Conservation (phyloP, 345 rosid genomes). For the Kernera saxatilis region DNA sequence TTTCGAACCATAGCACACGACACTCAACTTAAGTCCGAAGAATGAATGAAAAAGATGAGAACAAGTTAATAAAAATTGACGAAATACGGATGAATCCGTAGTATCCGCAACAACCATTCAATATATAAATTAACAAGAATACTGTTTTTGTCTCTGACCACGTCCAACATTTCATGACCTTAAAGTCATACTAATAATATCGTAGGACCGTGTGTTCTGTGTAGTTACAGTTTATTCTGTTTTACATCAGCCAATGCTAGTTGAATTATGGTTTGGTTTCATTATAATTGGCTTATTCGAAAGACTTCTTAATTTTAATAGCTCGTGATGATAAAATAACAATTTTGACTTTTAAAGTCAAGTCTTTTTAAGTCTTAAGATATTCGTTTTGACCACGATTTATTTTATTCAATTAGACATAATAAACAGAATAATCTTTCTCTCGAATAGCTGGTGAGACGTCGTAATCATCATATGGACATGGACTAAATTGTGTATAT, state of each 20-base stretch:
- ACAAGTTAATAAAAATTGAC: neutral
- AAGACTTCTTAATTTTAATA: slow-evolving; percentile 15
- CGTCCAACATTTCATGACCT: neutral
- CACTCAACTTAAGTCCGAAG: neutral
- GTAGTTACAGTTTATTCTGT: slow-evolving; percentile 12
- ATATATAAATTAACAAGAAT: neutral
- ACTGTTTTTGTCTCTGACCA: neutral
- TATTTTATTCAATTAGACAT: neutral
- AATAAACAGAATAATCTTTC: neutral
- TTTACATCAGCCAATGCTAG: neutral
- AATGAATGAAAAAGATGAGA: neutral
- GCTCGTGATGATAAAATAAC: neutral
- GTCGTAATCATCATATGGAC: slow-evolving; percentile 24
- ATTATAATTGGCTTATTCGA: slow-evolving; percentile 2
- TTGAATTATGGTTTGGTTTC: slow-evolving; percentile 12
- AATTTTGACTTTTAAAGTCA: slow-evolving; percentile 24
- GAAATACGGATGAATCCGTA: neutral
- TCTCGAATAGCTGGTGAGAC: neutral
- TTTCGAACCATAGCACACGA: neutral
- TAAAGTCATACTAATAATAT: slow-evolving; percentile 9
- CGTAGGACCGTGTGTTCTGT: neutral
- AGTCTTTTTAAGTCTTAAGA: slow-evolving; percentile 5
- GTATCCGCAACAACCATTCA: neutral
- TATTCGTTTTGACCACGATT: slow-evolving; percentile 8
- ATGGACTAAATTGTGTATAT: neutral